phyloP scores from a whole-genome alignment of 208 protist genomes.

The Leishmania gerbilli region DNA sequence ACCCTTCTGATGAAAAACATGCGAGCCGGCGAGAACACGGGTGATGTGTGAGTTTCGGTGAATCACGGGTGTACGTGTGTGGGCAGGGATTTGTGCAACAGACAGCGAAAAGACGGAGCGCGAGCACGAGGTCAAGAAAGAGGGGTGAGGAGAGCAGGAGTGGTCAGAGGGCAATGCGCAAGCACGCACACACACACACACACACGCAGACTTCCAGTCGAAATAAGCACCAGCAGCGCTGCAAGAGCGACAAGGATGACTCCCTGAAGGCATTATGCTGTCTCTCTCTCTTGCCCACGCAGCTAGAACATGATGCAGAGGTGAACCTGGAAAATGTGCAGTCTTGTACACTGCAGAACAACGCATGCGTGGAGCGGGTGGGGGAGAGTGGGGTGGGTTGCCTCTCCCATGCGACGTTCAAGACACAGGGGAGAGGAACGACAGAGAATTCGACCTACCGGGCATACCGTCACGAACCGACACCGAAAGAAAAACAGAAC shows the following conservation, averaged over 20 bases:
- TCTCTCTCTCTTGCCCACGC: neutral
- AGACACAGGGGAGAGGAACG: neutral
- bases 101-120: neutral
- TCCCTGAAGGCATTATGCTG: neutral
- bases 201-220: neutral
- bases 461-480: neutral
- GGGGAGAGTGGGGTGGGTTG: neutral
- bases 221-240: neutral
- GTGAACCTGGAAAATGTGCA: neutral
- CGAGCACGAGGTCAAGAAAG: neutral
- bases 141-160: neutral
- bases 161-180: neutral
- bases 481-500: neutral
- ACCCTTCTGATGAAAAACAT: constrained; percentile 10
- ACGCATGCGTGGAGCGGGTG: neutral
- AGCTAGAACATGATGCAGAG: neutral
- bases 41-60: neutral
- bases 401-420: neutral
- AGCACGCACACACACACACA: neutral
- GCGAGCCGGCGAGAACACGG: neutral
- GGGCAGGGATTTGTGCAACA: neutral
- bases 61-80: neutral
- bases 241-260: neutral
- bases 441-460: neutral
- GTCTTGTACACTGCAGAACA: no score